These are phyloP conservation scores for Xylogone sp. DNA, from an alignment of 2,329 filamentous ascomycete genomes.

Conservation along the genomic window DNA sequence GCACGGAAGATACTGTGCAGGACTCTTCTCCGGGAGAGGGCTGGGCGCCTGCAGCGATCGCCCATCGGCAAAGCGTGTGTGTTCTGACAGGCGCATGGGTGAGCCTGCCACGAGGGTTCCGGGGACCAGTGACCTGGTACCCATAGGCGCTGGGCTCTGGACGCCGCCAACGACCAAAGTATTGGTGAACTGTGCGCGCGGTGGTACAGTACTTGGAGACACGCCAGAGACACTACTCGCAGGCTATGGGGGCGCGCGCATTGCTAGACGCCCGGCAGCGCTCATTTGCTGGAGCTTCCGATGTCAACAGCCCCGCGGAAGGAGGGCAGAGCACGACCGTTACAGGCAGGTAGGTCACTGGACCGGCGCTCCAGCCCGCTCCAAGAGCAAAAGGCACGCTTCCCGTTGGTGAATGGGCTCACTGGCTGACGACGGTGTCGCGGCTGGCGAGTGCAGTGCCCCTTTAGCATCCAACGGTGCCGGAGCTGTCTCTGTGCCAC, in stretches of 20 bases:
- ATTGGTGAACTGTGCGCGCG: too few species aligned
- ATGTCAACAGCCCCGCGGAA: too few species aligned
- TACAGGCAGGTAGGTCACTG: not conserved
- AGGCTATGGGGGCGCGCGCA: too few species aligned
- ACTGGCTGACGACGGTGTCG: not conserved
- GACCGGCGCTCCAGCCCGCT: not conserved
- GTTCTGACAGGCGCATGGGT: not conserved
- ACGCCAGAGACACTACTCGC: too few species aligned
- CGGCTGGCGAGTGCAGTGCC: not conserved
- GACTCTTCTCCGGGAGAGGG: too few species aligned
- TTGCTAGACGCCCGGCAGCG: too few species aligned
- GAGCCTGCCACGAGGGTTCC: not conserved
- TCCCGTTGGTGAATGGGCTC: not conserved
- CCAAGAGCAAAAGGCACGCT: not conserved
- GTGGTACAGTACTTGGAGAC: too few species aligned
- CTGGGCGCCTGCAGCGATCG: not conserved
- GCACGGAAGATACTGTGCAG: not conserved
- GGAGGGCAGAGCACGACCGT: too few species aligned
- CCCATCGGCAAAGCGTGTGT: not conserved
- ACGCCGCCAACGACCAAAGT: too few species aligned
- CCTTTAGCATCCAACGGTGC: too few species aligned
- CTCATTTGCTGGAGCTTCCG: too few species aligned
- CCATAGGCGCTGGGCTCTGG: not conserved
- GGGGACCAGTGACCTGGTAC: not conserved
- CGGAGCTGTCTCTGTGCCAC: too few species aligned